These are phyloP conservation scores for Boletales sp. DNA, from an alignment of 768 basidiomycete genomes.

Conservation along the genomic window DNA sequence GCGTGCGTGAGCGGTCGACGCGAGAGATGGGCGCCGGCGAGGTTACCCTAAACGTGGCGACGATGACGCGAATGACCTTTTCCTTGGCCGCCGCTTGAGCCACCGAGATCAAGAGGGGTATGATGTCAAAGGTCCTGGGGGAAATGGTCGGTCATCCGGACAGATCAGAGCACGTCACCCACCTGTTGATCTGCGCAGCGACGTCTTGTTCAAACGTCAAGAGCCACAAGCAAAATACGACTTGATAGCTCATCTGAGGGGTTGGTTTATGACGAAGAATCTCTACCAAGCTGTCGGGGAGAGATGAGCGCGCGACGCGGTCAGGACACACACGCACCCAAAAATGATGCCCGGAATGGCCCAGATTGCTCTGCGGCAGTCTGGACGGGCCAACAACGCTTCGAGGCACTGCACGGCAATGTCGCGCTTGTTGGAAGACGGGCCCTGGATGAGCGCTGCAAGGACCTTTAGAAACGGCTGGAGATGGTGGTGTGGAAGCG, in stretches of 20 bases:
- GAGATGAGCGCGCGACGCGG: not conserved
- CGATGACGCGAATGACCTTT: constrained; percentile 90
- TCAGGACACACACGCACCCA: constrained; percentile 44
- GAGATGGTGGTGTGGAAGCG: constrained; percentile 49
- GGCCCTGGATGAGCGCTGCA: constrained; percentile 57
- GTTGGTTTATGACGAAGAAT: constrained; percentile 76
- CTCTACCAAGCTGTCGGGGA: constrained; percentile 65
- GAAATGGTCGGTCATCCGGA: not conserved
- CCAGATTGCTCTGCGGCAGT: constrained; percentile 83
- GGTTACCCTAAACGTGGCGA: constrained; percentile 83
- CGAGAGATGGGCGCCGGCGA: not conserved
- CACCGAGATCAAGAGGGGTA: constrained; percentile 77
- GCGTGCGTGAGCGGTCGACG: constrained; percentile 4
- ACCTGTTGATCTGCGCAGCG: constrained; percentile 87
- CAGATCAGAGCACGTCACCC: constrained; percentile 17
- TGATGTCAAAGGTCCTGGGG: constrained; percentile 80
- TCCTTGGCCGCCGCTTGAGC: constrained; percentile 93
- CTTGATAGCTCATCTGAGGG: constrained; percentile 95
- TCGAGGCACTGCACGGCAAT: constrained; percentile 91
- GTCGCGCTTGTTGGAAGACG: constrained; percentile 69
- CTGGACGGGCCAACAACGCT: constrained; percentile 74
- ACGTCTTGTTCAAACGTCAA: constrained; percentile 86
- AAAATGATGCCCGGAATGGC: constrained; percentile 58
- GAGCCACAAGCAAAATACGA: constrained; percentile 90
- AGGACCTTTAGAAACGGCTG: constrained; percentile 59